phyloP scores from a whole-genome alignment of 2,329 filamentous ascomycete genomes.

The Botrytis pseudocinerea region DNA sequence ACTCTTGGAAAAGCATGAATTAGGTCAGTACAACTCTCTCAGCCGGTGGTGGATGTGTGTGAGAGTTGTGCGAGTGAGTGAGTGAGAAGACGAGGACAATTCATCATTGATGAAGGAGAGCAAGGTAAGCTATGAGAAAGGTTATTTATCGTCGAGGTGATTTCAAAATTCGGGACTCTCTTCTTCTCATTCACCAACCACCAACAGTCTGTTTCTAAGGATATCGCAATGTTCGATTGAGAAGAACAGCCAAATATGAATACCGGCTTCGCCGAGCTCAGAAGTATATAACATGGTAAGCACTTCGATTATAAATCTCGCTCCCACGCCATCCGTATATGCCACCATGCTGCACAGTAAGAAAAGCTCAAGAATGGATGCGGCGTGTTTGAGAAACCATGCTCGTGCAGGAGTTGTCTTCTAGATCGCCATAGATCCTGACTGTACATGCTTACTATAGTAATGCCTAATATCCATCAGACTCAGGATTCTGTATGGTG shows the following conservation, averaged over 20 bases:
- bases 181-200: not conserved
- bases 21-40: not conserved
- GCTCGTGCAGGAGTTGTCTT: not conserved
- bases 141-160: not conserved
- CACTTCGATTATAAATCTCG: slow-evolving; percentile 7
- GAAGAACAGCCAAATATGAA: not conserved
- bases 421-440: not conserved
- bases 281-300: not conserved
- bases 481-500: not conserved
- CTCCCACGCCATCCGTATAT: not conserved
- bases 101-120: not conserved
- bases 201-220: not conserved
- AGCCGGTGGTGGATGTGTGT: not conserved
- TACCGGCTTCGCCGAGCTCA: not conserved
- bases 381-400: not conserved
- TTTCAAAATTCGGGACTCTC: not conserved
- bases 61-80: not conserved
- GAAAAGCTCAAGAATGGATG: not conserved
- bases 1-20: not conserved
- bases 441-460: not conserved
- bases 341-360: not conserved
- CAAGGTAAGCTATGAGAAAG: not conserved
- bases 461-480: not conserved
- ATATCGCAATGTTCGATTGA: not conserved
- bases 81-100: not conserved